These are phyloP conservation scores for Amanita jacksonii DNA, from an alignment of 768 basidiomycete species.

Conservation along the genomic window DNA sequence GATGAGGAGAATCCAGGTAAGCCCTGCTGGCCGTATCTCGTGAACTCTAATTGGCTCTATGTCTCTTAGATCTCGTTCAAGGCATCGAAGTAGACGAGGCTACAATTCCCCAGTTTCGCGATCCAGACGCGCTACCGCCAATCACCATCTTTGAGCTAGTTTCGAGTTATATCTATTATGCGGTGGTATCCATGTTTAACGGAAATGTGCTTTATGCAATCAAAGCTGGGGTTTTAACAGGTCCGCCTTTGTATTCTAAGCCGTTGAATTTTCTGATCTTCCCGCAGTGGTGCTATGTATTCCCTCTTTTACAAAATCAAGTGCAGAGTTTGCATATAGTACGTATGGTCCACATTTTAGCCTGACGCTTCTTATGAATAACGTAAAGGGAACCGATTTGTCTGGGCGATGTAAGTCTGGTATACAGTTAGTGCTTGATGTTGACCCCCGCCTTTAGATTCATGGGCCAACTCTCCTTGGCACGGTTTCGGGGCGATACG, in stretches of 20 bases:
- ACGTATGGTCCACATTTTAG: constrained; percentile 15
- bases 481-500: constrained; percentile 71
- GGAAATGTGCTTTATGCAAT: constrained; percentile 63
- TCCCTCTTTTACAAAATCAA: constrained; percentile 46
- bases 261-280: constrained; percentile 1
- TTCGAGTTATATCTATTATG: constrained; percentile 36
- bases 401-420: constrained; percentile 59
- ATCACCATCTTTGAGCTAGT: constrained; percentile 44
- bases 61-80: constrained; percentile 36
- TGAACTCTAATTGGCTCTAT: background rate
- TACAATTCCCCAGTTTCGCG: constrained; percentile 45
- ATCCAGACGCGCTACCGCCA: constrained; percentile 71
- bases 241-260: constrained; percentile 24
- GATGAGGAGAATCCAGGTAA: constrained; percentile 70
- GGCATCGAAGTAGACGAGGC: constrained; percentile 47
- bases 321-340: constrained; percentile 53
- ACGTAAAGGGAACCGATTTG: constrained; percentile 44
- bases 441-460: constrained; percentile 29
- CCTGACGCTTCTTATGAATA: background rate
- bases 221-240: constrained; percentile 59
- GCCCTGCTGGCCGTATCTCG: background rate
- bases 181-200: constrained; percentile 29
- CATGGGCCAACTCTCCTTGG: constrained; percentile 66
- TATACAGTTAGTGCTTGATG: background rate
- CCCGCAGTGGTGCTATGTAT: constrained; percentile 43